A percentile compares a stretch with the other conserved stretches of the same genome.
These are phyloP conservation scores for Rhizoctonia solani DNA, from an alignment of 1,284 basidiomycete genomes.

Conservation along the genomic window DNA sequence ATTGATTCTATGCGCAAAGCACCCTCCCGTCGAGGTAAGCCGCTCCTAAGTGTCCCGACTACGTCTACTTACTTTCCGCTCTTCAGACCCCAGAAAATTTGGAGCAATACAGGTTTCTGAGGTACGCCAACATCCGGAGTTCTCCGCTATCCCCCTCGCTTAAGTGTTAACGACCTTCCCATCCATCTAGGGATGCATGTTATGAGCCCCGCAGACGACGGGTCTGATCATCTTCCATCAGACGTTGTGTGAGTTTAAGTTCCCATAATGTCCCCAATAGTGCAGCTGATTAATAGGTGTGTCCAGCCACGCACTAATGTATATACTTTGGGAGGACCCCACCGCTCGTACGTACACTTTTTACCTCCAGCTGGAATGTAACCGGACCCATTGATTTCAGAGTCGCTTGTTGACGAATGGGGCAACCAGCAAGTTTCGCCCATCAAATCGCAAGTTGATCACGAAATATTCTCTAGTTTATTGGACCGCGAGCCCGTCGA, in stretches of 20 bases:
- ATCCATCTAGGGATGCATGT: slow-evolving; percentile 36
- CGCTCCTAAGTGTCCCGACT: not conserved
- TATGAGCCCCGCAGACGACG: slow-evolving; percentile 38
- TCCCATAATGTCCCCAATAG: not conserved
- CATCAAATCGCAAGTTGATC: slow-evolving; percentile 38
- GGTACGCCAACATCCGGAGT: not conserved
- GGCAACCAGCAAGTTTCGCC: slow-evolving; percentile 37
- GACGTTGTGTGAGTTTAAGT: slow-evolving; percentile 35
- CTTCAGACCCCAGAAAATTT: slow-evolving; percentile 38
- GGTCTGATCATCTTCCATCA: slow-evolving; percentile 37
- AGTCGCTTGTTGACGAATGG: slow-evolving; percentile 40
- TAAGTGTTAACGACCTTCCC: not conserved
- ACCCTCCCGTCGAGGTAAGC: slow-evolving; percentile 37
- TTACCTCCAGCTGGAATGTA: not conserved
- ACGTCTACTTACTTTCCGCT: not conserved
- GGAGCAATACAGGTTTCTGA: slow-evolving; percentile 38
- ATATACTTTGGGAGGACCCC: slow-evolving; percentile 38
- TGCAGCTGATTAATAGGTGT: not conserved
- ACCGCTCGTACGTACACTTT: slow-evolving; percentile 31
- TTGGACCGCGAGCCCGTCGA: slow-evolving; percentile 37
- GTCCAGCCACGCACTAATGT: slow-evolving; percentile 35
- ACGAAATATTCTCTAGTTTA: slow-evolving; percentile 39
- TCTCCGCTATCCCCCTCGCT: not conserved
- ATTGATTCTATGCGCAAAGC: slow-evolving; percentile 37
- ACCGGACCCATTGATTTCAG: slow-evolving; percentile 7